Evolutionary conservation across 1,139 yeast genomes (phyloP).

Genomic region (Lodderomyces jiufengensis): DNA sequence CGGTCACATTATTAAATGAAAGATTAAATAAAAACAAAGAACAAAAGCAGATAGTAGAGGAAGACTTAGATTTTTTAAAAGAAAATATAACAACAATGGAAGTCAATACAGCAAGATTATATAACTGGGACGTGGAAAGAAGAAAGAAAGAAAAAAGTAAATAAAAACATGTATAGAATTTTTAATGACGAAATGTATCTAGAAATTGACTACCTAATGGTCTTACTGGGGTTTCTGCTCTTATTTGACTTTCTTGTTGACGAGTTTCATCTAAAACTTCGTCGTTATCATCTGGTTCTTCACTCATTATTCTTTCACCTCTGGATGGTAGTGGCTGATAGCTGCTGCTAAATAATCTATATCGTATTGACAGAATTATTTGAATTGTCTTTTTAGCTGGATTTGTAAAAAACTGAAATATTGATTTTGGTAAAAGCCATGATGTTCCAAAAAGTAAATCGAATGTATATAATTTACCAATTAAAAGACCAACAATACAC

Average conservation of each 20-base stretch:
- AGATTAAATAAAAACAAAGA: constrained; percentile 63
- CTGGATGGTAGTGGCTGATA: constrained; percentile 15
- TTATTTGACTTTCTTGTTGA: constrained; percentile 25
- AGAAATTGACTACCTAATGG: constrained; percentile 57
- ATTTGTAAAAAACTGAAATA: constrained; percentile 23
- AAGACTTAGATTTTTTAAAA: constrained; percentile 83
- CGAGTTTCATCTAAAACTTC: constrained; percentile 23
- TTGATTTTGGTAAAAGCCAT: constrained; percentile 43
- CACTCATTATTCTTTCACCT: constrained; percentile 8
- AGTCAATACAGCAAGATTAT: constrained; percentile 91
- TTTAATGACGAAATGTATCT: constrained; percentile 49
- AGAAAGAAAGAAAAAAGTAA: constrained; percentile 41
- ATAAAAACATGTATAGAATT: not conserved
- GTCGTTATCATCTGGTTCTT: constrained; percentile 22
- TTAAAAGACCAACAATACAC: constrained; percentile 51
- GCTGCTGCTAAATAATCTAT: constrained; percentile 8
- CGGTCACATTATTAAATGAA: constrained; percentile 61
- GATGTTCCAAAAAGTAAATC: constrained; percentile 56
- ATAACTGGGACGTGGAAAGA: constrained; percentile 94
- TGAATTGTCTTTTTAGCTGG: constrained; percentile 19
- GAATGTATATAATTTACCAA: constrained; percentile 54
- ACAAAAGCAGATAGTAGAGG: constrained; percentile 60
- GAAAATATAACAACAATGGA: constrained; percentile 97
- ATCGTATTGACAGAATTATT: constrained; percentile 5
- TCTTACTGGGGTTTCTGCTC: constrained; percentile 56